Base-by-base conservation (phyloP, 129 eudicot genomes). In the Ambrosia trifida region DNA sequence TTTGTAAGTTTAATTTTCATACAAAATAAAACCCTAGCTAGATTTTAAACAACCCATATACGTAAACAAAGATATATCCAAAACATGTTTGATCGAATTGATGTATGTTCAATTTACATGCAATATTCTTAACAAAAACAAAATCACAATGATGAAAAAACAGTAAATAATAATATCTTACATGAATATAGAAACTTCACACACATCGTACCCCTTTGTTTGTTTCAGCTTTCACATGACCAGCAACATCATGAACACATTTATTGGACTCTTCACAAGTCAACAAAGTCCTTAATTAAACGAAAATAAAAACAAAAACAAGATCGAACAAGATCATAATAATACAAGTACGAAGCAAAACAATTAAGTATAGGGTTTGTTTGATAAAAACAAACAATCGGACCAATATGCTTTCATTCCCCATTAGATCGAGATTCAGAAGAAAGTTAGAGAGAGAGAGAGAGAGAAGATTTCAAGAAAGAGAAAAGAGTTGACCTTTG, bases 351-450 rank as follows among this genome's bases (percentile, higher is more conserved):
- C 9, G 9, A 64, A 19, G 53, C 62, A 57, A 67, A 67, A 75
- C 16, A 19, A 4, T 33, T 59, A 41, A 75, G 14, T 76, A 76
- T 76, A 76, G 69, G 76, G 59, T 77, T 72, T 77, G 81, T 77
- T 77, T 77, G 81, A 77, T 69, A 24, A 49, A 77, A 61, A 45
- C 81, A 77, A 77, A 77, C 81, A 77, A 77, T 77, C 81, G 81
- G 81, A 77, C 81, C 81, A 14, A 69, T 24, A 77, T 35, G 76
- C 81, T 77, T 69, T 77, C 81, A 77, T 77, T 77, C 81, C 80
- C 81, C 75, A 69, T 77, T 64, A 69, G 70, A 76, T 60, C 66
- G 10, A 76, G 65, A 60, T 60, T 38, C 75, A 54, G 73, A 41
- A 66, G 67, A 50, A 68, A 69, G 62, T 8, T 9, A 10, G 53